Evolutionary conservation across 345 rosid genomes (phyloP), one percentile per base, ranked within the genome.

Genomic region (Lepidium didymum): DNA sequence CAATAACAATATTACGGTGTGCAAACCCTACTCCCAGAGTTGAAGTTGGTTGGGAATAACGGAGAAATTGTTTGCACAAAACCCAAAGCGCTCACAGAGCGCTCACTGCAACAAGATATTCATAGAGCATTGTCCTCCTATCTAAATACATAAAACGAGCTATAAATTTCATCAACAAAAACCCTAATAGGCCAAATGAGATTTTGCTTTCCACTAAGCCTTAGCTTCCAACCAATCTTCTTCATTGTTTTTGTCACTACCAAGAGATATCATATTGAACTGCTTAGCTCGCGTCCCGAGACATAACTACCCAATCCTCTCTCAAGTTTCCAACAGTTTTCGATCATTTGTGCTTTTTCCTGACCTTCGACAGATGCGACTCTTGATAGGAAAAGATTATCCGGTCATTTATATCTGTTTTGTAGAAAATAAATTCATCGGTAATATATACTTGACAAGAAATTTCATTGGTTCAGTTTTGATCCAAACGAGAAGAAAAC

Each of bases 211-310:
- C 11, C 56, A 13, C 56, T 11, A 51, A 51, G 36, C 34, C 36
- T 51, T 49, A 23, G 34, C 43, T 4, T 27, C 11, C 13, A 19
- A 23, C n/a, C 64, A 40, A 42, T 41, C 42, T 29, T 53, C 53
- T 40, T 38, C 8, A 7, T 37, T 25, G 51, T 53, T 35, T 18
- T 61, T 10, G 3, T 43, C 59, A n/a, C 80, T 84, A 12, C 85
- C 96, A 14, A 60, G 76, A 50, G 96, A 90, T 70, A 69, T 87
- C 36, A 75, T 86, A 5, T 38, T 86, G 21, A 85, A 83, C 76
- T 78, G 83, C 60, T 67, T 90, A 12, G 85, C 91, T 9, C 85
- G 94, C 11, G 38, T 84, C 31, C 84, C 89, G 3, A 75, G 86
- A 36, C 59, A 77, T n/a, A 70, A 81, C 62, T 78, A 81, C 72